Evolutionary conservation across 2,329 filamentous ascomycete species (phyloP), one percentile per base, ranked within the genome.

Genomic region (Pseudogymnoascus sp.): DNA sequence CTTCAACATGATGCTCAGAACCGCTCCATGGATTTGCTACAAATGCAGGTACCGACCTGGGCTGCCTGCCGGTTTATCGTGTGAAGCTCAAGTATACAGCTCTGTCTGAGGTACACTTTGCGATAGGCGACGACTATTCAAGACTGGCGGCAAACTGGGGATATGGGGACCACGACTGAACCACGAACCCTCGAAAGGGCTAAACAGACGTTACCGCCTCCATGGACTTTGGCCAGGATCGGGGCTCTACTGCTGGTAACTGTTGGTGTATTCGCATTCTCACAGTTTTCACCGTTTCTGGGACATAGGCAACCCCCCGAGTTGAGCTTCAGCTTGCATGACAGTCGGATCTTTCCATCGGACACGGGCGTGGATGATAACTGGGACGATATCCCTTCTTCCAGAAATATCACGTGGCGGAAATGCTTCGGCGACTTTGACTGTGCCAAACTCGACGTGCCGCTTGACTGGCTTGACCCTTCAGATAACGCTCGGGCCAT

Each of bases 381-480:
- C 28, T 56, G 50, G 50, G 50, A 56, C 5, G 16, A 56, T 2
- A 56, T 56, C 28, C 8, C 28, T 21, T 5, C 28, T 18, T 56
- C 50, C 3, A 56, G 50, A 21, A 56, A 21, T 10, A 21, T 56
- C n/a, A 56, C 28, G 14, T 56, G 50, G 50, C 28, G 28, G 18
- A 56, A 56, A 56, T 56, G 50, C 50, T 56, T 56, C 5, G 6
- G 28, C 28, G 50, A 56, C 16, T 56, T 56, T 11, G 50, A 56
- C 50, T 56, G 50, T 21, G 50, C 50, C 28, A 56, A 56, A 56
- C 50, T 56, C 50, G 50, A 56, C 11, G 50, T 56, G 33, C 68
- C 67, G 1, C 63, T 70, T 12, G 68, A 70, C 37, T 70, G 68
- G 68, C 65, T 69, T 1, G 63, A 69, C 23, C 40, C 61, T 5